Evolutionary conservation across 345 rosid species (phyloP).

Genomic region (Eucalyptus curtisii): DNA sequence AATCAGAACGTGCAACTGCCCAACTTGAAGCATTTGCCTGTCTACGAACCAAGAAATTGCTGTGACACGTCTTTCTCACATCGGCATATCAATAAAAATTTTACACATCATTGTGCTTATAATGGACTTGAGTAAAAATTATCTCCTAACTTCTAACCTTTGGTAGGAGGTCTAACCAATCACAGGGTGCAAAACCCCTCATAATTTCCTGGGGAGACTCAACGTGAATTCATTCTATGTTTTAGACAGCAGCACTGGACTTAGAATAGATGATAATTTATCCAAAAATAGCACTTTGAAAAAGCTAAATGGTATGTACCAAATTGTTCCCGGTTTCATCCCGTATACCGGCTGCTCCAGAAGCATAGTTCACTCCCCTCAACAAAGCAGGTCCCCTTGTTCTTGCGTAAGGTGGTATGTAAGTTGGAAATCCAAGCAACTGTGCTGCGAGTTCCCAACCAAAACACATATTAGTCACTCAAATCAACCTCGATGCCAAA

Average conservation of each 20-base stretch:
- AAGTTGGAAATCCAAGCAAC: slow-evolving; percentile 50
- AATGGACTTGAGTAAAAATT: not conserved
- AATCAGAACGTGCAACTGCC: not conserved
- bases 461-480: not conserved
- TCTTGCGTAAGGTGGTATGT: slow-evolving; percentile 52
- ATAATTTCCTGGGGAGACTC: not conserved
- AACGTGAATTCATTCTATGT: not conserved
- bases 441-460: slow-evolving; percentile 34
- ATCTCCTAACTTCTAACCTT: not conserved
- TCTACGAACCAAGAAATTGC: not conserved
- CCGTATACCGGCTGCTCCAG: slow-evolving; percentile 89
- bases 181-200: not conserved
- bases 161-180: not conserved
- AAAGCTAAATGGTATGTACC: slow-evolving; percentile 13
- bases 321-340: slow-evolving; percentile 83
- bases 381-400: slow-evolving; percentile 40
- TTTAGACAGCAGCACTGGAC: not conserved
- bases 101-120: not conserved
- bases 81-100: not conserved
- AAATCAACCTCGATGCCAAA: not conserved
- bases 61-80: not conserved
- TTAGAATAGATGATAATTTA: not conserved
- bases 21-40: not conserved
- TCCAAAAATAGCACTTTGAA: not conserved
- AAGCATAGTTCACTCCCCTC: slow-evolving; percentile 70